Conservation (phyloP, 306 rosid species). For the Medicago lupulina region DNA sequence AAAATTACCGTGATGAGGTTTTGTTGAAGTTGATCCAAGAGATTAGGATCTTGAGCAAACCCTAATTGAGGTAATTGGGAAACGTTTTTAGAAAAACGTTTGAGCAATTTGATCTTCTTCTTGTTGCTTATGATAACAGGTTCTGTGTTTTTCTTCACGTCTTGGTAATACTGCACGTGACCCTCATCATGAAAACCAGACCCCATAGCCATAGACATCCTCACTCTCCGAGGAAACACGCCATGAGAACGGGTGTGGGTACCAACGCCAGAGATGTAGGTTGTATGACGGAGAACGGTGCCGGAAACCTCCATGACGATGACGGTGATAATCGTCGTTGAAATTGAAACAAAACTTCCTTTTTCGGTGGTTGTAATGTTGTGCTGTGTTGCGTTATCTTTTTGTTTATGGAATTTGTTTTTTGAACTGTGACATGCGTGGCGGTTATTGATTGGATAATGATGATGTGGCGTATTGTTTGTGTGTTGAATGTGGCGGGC, state of each 20-base stretch:
- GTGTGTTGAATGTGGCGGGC: constrained; percentile 16
- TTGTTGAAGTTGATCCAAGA: constrained; percentile 47
- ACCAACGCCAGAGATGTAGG: constrained; percentile 33
- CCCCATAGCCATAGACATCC: constrained; percentile 2
- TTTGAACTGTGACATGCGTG: constrained; percentile 31
- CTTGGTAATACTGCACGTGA: constrained; percentile 60
- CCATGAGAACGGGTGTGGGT: constrained; percentile 9
- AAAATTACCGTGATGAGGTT: constrained; percentile 52
- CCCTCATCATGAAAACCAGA: constrained; percentile 66
- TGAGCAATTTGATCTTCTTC: constrained; percentile 68
- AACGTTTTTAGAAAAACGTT: constrained; percentile 51
- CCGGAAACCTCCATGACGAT: constrained; percentile 73
- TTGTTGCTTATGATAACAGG: constrained; percentile 44
- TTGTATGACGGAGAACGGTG: constrained; percentile 52
- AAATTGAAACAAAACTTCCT: neutral
- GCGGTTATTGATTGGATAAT: constrained; percentile 7
- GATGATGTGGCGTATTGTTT: constrained; percentile 46
- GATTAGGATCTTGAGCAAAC: constrained; percentile 43
- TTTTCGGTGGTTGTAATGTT: neutral
- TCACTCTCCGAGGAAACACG: constrained; percentile 14
- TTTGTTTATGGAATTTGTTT: neutral
- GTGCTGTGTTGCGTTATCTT: no score
- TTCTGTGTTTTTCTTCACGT: constrained; percentile 44
- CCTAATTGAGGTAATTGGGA: constrained; percentile 50
- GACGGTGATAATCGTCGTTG: neutral